These are phyloP conservation scores for Cercis canadensis DNA, from an alignment of 306 rosid species.

Conservation along the genomic window DNA sequence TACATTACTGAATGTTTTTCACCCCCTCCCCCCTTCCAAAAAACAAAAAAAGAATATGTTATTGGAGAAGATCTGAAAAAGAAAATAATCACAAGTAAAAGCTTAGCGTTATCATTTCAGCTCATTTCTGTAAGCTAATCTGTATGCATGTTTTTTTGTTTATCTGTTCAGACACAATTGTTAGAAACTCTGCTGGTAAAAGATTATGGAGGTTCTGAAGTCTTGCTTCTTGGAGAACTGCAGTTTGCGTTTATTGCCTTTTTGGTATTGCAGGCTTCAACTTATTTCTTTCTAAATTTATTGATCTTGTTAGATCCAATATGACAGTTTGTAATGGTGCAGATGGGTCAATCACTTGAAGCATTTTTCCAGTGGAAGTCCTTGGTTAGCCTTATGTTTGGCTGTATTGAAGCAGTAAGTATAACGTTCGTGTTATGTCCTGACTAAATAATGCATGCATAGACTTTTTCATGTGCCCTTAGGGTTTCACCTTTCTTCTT, in stretches of 20 bases:
- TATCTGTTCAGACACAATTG: constrained; percentile 65
- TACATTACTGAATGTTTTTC: neutral
- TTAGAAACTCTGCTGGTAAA: constrained; percentile 68
- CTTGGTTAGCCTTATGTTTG: constrained; percentile 78
- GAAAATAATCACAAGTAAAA: neutral
- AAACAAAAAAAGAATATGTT: neutral
- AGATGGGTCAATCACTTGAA: constrained; percentile 98
- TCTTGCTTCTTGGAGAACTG: constrained; percentile 84
- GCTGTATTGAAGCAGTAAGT: constrained; percentile 91
- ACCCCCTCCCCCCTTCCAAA: too few relatives aligned
- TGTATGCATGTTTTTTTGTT: constrained; percentile 31
- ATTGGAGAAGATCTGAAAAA: neutral
- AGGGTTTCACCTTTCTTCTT: constrained; percentile 25
- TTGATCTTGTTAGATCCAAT: constrained; percentile 19
- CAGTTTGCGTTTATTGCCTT: constrained; percentile 87
- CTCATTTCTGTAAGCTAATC: constrained; percentile 28
- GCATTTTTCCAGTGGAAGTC: constrained; percentile 95
- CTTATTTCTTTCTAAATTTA: constrained; percentile 14
- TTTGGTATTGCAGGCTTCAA: constrained; percentile 54
- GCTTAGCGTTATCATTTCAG: constrained; percentile 1
- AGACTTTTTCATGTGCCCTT: neutral
- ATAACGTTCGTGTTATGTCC: constrained; percentile 28
- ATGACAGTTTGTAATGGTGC: constrained; percentile 41
- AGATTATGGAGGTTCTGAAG: constrained; percentile 86
- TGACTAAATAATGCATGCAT: constrained; percentile 31